Base-by-base conservation (phyloP, 768 basidiomycete species). In the Inosperma sp. region DNA sequence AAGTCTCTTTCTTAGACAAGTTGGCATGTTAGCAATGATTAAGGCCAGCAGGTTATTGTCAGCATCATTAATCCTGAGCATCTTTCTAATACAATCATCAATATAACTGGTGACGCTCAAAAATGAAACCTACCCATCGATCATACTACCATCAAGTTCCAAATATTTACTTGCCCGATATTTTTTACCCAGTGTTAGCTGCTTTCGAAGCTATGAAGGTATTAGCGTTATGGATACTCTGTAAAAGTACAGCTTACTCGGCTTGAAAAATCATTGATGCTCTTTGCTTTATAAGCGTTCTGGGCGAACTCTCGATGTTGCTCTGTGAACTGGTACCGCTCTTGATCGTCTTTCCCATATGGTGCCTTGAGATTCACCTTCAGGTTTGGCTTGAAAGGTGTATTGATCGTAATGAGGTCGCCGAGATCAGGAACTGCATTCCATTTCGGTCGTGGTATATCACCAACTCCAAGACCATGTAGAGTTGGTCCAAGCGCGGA, bases 21-120 rank as follows among this genome's bases (percentile, higher is more conserved):
- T 34, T 2, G 52, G 52, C 52, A 56, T 53, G 7, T 39, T 53
- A 1, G 45, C 45, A 17, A 40, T 5, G 17, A 53, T 9, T 9
- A 53, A 10, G 5, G 52, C 52, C 17, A 53, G 8, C 22, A 53
- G 9, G 14, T 48, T 30, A 21, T 31, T 19, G 9, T 53, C 21
- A 2, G 9, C 30, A 31, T 53, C 52, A 5, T 36, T 9, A 30
- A 53, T 47, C 8, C 26, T 5, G 3, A 53, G 13, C 7, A 53
- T 41, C 19, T 53, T 40, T 22, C 52, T 53, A 44, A 12, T 47
- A 29, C 10, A 39, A 16, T 45, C 23, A 30, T 34, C 14, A 37
- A 6, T 52, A n/a, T n/a, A n/a, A n/a, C n/a, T 21, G 16, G n/a
- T 34, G 34, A 23, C 33, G 43, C 42, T 19, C 21, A 16, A 5